Evolutionary conservation across 2,329 filamentous ascomycete species (phyloP), one percentile per base, ranked within the genome.

Genomic region (Hypoxylon sp.): DNA sequence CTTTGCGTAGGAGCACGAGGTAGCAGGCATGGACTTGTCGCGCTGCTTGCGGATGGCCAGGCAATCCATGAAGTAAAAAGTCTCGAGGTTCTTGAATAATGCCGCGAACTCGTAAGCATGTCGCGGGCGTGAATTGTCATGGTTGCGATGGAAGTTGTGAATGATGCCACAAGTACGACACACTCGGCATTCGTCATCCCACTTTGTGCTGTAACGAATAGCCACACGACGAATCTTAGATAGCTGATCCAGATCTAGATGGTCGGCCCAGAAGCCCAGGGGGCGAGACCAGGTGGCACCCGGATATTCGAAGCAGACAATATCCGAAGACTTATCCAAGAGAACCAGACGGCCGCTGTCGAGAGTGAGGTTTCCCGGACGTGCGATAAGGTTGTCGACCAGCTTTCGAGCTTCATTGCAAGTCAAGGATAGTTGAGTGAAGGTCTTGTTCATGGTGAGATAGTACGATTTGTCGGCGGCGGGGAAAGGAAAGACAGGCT

Each of bases 11-110:
- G 37, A 27, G 16, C 42, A 42, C 16, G 47, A 50, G 23, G 25
- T 29, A n/a, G n/a, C n/a, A 9, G 54, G 42, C 21, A 29, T 38
- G n/a, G 56, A 50, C 27, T 42, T 47, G 16, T 59, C 48, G 30
- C 48, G 52, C n/a, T 42, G 19, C 36, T 68, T 69, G 5, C 69
- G 69, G 7, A 74, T 52, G 3, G 75, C 71, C 4, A 75, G 63
- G 41, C 74, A 76, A 54, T 78, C 75, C 15, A 78, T 63, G 34
- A 78, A 72, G 51, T 74, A 77, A 31, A 78, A 75, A 1, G 70
- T 65, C 47, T 76, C 69, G 4, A 78, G 63, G 9, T 72, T 74
- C 9, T 74, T 62, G 52, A 74, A 70, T 7, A 74, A 63, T 2
- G 73, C 69, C 5, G 76, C 63, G 21, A 78, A 75, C 37, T 76